These are phyloP conservation scores for Diaporthe aspalathi DNA, from an alignment of 2,329 filamentous ascomycete species.

Conservation along the genomic window DNA sequence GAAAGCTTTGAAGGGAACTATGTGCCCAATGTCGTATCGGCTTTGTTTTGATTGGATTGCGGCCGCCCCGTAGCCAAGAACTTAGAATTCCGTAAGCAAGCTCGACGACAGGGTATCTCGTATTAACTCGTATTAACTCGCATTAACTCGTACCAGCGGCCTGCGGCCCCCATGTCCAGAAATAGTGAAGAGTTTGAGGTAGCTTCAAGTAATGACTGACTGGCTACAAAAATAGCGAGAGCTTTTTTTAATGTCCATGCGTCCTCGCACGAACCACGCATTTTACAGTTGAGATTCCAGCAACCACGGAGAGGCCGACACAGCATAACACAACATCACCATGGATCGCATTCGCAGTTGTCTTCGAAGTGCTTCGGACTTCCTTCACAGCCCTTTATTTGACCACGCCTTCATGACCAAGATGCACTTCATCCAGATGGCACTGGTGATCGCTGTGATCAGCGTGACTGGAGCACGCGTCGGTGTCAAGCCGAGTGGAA, in stretches of 20 bases:
- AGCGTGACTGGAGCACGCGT: slow-evolving; percentile 4
- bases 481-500: not conserved
- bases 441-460: not conserved
- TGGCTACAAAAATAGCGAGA: not conserved
- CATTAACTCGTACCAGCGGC: no score
- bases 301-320: not conserved
- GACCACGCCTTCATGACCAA: not conserved
- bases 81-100: not conserved
- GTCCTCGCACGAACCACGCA: no score
- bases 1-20: no score
- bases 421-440: slow-evolving; percentile 3
- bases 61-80: not conserved
- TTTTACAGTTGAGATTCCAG: not conserved
- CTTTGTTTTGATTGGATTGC: not conserved
- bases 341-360: not conserved
- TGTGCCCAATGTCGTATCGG: not conserved
- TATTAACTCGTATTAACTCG: slow-evolving; percentile 1
- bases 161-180: not conserved
- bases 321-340: not conserved
- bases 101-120: slow-evolving; percentile 1
- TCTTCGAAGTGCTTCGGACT: not conserved
- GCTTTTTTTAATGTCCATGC: not conserved
- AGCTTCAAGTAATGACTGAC: not conserved
- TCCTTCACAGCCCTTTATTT: not conserved
- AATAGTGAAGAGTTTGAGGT: not conserved